Base-by-base conservation (phyloP, 2,329 filamentous ascomycete species). In the Aspergillus fructus region DNA sequence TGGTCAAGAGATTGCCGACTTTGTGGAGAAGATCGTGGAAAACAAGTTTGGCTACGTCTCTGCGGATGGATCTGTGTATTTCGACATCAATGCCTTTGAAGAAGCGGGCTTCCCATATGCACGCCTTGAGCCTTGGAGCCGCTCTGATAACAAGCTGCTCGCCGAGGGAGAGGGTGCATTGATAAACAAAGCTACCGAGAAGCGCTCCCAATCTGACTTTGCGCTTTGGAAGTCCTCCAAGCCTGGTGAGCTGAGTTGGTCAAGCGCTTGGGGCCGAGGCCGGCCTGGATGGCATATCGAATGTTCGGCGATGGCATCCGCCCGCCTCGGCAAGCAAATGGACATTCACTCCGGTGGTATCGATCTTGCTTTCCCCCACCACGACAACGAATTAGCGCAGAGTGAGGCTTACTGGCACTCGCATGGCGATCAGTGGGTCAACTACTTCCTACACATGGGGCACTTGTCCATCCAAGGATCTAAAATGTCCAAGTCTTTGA, bases 251-350 rank as follows among this genome's bases (percentile, higher is more conserved):
- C 93, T 93, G 0, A 89, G 85, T 63, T 97, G 93, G 93, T 81
- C 86, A 5, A 94, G 89, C 65, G 86, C 87, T 3, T 97, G 93
- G 93, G 92, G 93, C 4, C 82, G 87, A 55, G 93, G 93, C 4
- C 83, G 93, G 45, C 93, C 93, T 1, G 93, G 93, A 17, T 97
- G 93, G 93, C 93, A 97, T 70, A 97, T 97, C 68, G 93, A 97
- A 78, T 97, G 93, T 85, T 93, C 89, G 1, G 92, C 92, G 15
- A 97, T 97, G 93, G 92, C 93, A 0, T 93, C 90, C 2, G 90
- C 93, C 62, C 84, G 92, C n/a, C 79, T 97, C 1, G 93, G 93
- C 5, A 82, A 86, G 27, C 83, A 88, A 60, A 92, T 97, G 80
- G 93, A 97, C 72, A 90, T 97, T 53, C 93, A 97, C 74, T 96